These are phyloP conservation scores for Leishmania aethiopica DNA, from an alignment of 208 protist species.

Conservation along the genomic window DNA sequence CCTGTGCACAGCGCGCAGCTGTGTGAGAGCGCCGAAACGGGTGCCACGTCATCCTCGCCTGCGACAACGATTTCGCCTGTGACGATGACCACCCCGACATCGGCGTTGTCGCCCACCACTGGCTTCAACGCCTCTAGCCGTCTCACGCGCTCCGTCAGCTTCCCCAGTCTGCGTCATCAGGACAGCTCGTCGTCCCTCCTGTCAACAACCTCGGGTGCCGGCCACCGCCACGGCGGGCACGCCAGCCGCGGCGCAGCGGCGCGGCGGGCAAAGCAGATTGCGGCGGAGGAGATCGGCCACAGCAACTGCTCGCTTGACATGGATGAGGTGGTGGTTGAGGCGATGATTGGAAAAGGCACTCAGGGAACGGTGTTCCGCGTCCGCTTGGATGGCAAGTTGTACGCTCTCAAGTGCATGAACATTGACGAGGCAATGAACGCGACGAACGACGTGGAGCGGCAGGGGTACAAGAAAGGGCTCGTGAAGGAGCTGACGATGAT, in stretches of 20 bases:
- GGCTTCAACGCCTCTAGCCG: constrained; percentile 12
- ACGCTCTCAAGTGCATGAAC: constrained; percentile 87
- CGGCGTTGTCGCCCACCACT: constrained; percentile 4
- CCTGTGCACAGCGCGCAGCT: not conserved
- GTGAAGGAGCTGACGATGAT: constrained; percentile 91
- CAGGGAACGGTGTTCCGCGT: constrained; percentile 87
- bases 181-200: constrained; percentile 36
- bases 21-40: not conserved
- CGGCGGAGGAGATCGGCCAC: constrained; percentile 63
- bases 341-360: constrained; percentile 72
- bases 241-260: constrained; percentile 8
- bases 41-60: not conserved
- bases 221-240: constrained; percentile 12
- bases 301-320: constrained; percentile 78
- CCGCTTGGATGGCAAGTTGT: constrained; percentile 68
- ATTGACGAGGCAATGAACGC: constrained; percentile 74
- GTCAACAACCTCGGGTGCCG: constrained; percentile 23
- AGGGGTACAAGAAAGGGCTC: constrained; percentile 81
- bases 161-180: constrained; percentile 21
- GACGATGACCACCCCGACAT: constrained; percentile 3
- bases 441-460: constrained; percentile 73
- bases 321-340: constrained; percentile 64
- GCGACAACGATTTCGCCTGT: not conserved
- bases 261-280: constrained; percentile 38
- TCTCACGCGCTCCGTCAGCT: constrained; percentile 7